Conservation (phyloP, 2,329 filamentous ascomycete species). For the Phialophora tarda region DNA sequence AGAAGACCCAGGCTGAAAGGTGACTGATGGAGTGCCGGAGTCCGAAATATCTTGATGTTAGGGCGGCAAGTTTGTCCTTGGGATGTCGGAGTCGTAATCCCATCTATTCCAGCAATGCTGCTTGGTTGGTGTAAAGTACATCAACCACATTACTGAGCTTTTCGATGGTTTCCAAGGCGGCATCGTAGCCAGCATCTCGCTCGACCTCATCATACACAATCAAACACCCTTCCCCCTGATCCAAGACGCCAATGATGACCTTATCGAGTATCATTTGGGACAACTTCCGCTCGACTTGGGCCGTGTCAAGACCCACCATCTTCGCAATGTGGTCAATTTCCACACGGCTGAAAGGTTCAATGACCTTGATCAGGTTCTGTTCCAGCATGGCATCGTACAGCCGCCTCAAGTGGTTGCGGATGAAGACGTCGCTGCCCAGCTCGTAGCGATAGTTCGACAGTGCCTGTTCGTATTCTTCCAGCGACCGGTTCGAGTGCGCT, state of each 20-base stretch:
- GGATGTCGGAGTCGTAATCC: background rate
- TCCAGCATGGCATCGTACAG: slow-evolving; percentile 99
- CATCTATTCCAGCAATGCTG: slow-evolving; percentile 86
- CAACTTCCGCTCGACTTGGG: slow-evolving; percentile 96
- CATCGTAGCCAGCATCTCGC: slow-evolving; percentile 90
- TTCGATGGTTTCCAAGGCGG: slow-evolving; percentile 91
- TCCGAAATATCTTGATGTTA: background rate
- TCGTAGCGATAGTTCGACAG: slow-evolving; percentile 90
- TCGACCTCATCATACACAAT: slow-evolving; percentile 97
- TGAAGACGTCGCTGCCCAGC: slow-evolving; percentile 92
- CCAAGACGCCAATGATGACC: slow-evolving; percentile 95
- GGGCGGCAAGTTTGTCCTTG: background rate
- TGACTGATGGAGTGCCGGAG: background rate
- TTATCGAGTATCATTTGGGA: slow-evolving; percentile 99
- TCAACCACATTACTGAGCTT: slow-evolving; percentile 98
- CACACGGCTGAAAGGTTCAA: slow-evolving; percentile 96
- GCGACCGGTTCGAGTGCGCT: slow-evolving; percentile 90
- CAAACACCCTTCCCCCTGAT: slow-evolving; percentile 95
- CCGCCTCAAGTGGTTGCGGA: slow-evolving; percentile 92
- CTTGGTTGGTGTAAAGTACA: slow-evolving; percentile 96
- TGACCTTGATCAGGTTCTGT: slow-evolving; percentile 99
- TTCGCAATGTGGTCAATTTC: slow-evolving; percentile 97
- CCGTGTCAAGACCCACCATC: slow-evolving; percentile 94
- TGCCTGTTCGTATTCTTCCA: slow-evolving; percentile 96
- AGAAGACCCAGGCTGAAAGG: background rate